A percentile compares a stretch with the other conserved stretches of the same genome.
Evolutionary conservation across 306 rosid species (phyloP).

Genomic region (Vicia faba): DNA sequence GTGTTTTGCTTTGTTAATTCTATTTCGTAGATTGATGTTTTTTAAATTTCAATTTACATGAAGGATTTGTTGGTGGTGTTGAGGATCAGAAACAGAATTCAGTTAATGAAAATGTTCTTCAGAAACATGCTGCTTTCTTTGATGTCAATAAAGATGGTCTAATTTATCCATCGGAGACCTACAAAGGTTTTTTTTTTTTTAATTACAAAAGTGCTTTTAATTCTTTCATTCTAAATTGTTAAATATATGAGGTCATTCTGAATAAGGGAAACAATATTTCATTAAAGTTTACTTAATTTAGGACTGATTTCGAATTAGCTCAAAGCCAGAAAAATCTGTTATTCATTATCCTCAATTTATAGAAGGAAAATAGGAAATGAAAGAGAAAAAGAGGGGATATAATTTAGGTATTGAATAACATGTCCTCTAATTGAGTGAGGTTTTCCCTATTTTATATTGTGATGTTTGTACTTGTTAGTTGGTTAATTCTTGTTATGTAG

Average conservation of each 20-base stretch:
- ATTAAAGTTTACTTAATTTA: background rate
- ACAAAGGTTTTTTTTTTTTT: constrained; percentile 41
- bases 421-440: too few species aligned
- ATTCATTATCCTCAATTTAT: too few species aligned
- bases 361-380: too few species aligned
- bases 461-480: too few species aligned
- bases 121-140: constrained; percentile 68
- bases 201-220: background rate
- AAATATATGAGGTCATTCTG: too few species aligned
- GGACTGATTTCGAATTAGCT: too few species aligned
- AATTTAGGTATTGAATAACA: too few species aligned
- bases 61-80: constrained; percentile 4
- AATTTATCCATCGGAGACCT: constrained; percentile 74
- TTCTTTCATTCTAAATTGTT: background rate
- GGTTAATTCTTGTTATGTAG: too few species aligned
- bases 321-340: too few species aligned
- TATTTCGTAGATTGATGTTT: background rate
- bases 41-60: background rate
- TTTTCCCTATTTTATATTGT: too few species aligned
- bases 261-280: background rate
- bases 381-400: too few species aligned
- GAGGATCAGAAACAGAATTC: constrained; percentile 14
- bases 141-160: constrained; percentile 64
- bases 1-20: background rate
- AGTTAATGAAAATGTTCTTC: constrained; percentile 44